Base-by-base conservation (phyloP, 495 filamentous ascomycete species). In the Tuber borchii region DNA sequence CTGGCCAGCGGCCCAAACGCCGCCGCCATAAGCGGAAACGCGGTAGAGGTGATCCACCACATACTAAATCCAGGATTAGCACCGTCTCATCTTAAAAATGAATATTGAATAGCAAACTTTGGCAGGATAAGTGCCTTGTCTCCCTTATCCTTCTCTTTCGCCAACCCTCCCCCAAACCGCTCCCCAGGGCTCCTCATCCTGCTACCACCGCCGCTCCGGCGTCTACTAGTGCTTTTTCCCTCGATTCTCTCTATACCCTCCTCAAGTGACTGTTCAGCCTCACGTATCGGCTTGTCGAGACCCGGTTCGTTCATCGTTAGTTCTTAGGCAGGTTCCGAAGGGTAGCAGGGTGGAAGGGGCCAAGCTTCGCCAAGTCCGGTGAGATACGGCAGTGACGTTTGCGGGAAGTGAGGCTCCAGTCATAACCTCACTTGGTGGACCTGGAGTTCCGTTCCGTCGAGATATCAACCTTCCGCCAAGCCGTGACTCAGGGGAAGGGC, bases 21-120 rank as follows among this genome's bases (percentile, higher is more conserved):
- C 65, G 91, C 93, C 70, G 93, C 92, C 43, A 93, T 86, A 79
- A 96, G 87, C 43, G 93, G 93, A 77, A 93, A 93, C 16, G 89
- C 92, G 0, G 93, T 92, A 34, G 90, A 91, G 14, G 92, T 91
- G 78, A 95, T 91, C 93, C 93, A 97, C 93, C 93, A 97, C 61
- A 90, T 90, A 75, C 90, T 88, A 51, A 76, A 77, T 43, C 70
- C 20, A 73, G 69, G 45, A 73, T 72, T 40, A 75, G 69, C 31
- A 61, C 68, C n/a, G 20, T 73, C 17, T 48, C 71, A 39, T 72
- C 44, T 37, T 22, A 69, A 56, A 14, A 37, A 45, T 75, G 26
- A 73, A 43, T 16, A 34, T 0, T 22, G 34, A 46, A 44, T 43
- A 61, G 80, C 83, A 31, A 74, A 88, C 87, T 87, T 89, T 31